These are phyloP conservation scores for Clonostachys sp. DNA, from an alignment of 2,329 filamentous ascomycete species.

Conservation along the genomic window DNA sequence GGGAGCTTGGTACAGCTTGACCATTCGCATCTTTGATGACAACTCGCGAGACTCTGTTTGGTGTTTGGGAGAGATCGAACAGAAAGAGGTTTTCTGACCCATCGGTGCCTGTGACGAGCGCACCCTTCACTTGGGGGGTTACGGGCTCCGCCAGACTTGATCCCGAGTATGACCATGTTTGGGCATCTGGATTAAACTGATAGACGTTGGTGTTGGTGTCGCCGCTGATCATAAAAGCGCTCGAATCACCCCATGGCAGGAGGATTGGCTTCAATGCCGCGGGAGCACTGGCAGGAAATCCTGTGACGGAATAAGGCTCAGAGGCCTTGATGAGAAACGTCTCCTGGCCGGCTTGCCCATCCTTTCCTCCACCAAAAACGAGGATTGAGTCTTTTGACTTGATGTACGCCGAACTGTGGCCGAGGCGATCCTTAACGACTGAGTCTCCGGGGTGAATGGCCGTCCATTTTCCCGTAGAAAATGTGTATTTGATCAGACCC, in stretches of 20 bases:
- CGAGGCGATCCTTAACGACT: constrained; percentile 63
- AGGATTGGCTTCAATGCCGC: constrained; percentile 67
- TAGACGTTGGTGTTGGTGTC: constrained; percentile 62
- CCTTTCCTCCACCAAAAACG: constrained; percentile 73
- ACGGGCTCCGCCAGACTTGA: constrained; percentile 58
- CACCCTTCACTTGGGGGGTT: constrained; percentile 49
- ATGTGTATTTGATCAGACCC: constrained; percentile 68
- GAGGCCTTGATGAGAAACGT: constrained; percentile 70
- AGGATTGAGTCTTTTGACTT: constrained; percentile 66
- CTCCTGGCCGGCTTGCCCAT: constrained; percentile 59
- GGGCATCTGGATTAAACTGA: constrained; percentile 56
- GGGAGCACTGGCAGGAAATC: constrained; percentile 55
- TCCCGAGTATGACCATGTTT: constrained; percentile 64
- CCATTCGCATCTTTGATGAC: constrained; percentile 62
- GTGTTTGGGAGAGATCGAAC: constrained; percentile 70
- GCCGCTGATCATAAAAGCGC: constrained; percentile 74
- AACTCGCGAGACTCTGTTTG: constrained; percentile 70
- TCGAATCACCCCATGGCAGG: constrained; percentile 65
- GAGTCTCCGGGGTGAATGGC: constrained; percentile 32
- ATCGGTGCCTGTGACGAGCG: constrained; percentile 68
- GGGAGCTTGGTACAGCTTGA: constrained; percentile 39
- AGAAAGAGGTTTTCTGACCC: constrained; percentile 73
- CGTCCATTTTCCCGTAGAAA: constrained; percentile 48
- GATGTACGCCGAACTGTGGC: constrained; percentile 75
- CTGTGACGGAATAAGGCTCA: constrained; percentile 57